Base-by-base conservation (phyloP, 1,284 basidiomycete genomes). In the Puccinia hordei region DNA sequence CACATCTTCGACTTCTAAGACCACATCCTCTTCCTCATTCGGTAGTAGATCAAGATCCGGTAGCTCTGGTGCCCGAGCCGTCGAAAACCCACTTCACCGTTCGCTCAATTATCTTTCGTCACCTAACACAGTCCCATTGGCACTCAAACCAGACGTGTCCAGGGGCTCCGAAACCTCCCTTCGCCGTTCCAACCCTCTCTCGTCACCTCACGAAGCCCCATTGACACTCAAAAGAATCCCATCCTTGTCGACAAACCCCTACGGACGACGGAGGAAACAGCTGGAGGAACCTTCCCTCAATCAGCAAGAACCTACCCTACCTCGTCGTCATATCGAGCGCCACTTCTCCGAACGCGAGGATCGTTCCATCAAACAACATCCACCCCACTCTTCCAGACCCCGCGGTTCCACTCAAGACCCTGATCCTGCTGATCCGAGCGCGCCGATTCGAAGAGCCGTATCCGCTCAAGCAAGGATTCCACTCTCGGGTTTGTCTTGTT, bases 401-500 rank as follows among this genome's bases (percentile, higher is more conserved):
- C 44, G 68, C n/a, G n/a, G 46, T 30, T 44, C 68, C 17, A 15
- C 13, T 17, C n/a, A 10, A 41, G 41, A 27, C 41, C 38, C n/a
- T 5, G 46, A 33, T n/a, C 2, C 10, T 22, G 2, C 44, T 27
- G 30, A 51, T 13, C 15, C 68, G 10, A 15, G 8, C 46, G 41
- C 13, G 17, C 19, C 68, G 22, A 53, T 53, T 9, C 44, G 68
- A 49, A 71, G 68, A 15, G 30, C 68, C 17, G 46, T 30, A 30
- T 71, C 68, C 19, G 68, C 68, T 53, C 68, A 71, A 27, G 68
- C 68, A 71, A 71, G 68, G 22, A 46, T 71, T 53, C 68, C 68
- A 71, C 68, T 71, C 30, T 49, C 46, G 1, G 68, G 68, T 71
- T 51, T 17, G 68, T 71, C 1, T 22, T 53, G 30, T 24, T 71